Evolutionary conservation across 805 yeast species (phyloP).

Genomic region (Hanseniaspora nectarophila): DNA sequence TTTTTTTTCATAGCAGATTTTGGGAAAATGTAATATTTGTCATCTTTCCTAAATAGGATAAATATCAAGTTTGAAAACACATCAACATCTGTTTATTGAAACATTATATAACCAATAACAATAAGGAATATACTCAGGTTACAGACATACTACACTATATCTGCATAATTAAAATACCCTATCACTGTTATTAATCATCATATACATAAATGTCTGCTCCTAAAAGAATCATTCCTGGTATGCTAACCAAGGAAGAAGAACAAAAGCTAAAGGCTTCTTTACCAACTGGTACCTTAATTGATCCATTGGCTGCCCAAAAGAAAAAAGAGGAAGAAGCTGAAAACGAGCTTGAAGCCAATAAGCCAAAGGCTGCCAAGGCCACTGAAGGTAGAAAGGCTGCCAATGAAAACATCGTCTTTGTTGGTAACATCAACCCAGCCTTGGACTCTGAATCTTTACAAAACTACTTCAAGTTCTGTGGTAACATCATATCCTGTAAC

Average conservation of each 20-base stretch:
- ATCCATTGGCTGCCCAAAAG: slow-evolving; percentile 14
- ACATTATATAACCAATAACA: no score
- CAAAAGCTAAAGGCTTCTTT: slow-evolving; percentile 11
- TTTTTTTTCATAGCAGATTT: no score
- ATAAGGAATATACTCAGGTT: no score
- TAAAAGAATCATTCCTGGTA: slow-evolving; percentile 12
- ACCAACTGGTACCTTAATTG: slow-evolving; percentile 11
- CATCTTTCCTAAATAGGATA: neutral
- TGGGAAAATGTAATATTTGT: no score
- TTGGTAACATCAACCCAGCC: slow-evolving; percentile 57
- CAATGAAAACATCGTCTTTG: slow-evolving; percentile 60
- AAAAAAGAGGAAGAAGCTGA: slow-evolving; percentile 13
- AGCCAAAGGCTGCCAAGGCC: slow-evolving; percentile 49
- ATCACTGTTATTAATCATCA: neutral
- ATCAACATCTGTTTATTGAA: no score
- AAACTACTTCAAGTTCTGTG: slow-evolving; percentile 51
- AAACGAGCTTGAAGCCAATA: slow-evolving; percentile 15
- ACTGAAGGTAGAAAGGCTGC: slow-evolving; percentile 72
- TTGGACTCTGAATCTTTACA: slow-evolving; percentile 52
- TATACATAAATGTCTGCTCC: slow-evolving; percentile 7
- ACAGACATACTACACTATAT: no score
- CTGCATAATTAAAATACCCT: no score
- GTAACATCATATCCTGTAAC: slow-evolving; percentile 53
- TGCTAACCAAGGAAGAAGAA: slow-evolving; percentile 14
- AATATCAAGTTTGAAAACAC: neutral